Conservation (phyloP, 2,329 filamentous ascomycete species). For the Paramyrothecium roridum region DNA sequence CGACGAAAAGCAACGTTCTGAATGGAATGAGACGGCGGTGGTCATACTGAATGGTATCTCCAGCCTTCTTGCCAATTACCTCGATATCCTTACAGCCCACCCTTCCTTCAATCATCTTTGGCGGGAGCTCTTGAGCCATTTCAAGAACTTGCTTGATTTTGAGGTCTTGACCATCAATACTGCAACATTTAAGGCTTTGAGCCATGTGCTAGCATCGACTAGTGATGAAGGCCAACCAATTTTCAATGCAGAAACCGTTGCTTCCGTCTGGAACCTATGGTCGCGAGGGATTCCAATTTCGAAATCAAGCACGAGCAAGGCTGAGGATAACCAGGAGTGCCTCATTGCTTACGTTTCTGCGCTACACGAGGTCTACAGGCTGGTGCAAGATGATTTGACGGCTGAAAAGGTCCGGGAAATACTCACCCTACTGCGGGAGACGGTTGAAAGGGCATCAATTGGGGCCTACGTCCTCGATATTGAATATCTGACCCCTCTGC, state of each 20-base stretch:
- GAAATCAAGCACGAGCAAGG: conserved; percentile 28
- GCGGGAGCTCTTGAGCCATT: conserved; percentile 68
- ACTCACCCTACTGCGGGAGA: conserved; percentile 66
- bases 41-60: conserved; percentile 72
- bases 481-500: conserved; percentile 70
- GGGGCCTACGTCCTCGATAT: conserved; percentile 68
- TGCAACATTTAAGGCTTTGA: conserved; percentile 65
- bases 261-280: conserved; percentile 69
- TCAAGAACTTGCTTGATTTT: conserved; percentile 62
- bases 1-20: conserved; percentile 41
- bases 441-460: conserved; percentile 67
- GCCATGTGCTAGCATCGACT: conserved; percentile 56
- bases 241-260: conserved; percentile 51
- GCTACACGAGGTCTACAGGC: conserved; percentile 72
- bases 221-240: conserved; percentile 37
- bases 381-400: conserved; percentile 64
- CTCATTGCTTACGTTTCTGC: conserved; percentile 80
- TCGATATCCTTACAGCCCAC: conserved; percentile 67
- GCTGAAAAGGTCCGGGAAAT: conserved; percentile 63
- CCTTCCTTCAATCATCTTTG: conserved; percentile 69
- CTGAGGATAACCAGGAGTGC: conserved; percentile 71
- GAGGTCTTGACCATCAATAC: conserved; percentile 68
- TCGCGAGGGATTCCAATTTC: conserved; percentile 58
- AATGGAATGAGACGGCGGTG: conserved; percentile 74
- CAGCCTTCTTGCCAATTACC: conserved; percentile 70